phyloP scores from a whole-genome alignment of 179 eudicot species.

The Sideroxylon spinosum region DNA sequence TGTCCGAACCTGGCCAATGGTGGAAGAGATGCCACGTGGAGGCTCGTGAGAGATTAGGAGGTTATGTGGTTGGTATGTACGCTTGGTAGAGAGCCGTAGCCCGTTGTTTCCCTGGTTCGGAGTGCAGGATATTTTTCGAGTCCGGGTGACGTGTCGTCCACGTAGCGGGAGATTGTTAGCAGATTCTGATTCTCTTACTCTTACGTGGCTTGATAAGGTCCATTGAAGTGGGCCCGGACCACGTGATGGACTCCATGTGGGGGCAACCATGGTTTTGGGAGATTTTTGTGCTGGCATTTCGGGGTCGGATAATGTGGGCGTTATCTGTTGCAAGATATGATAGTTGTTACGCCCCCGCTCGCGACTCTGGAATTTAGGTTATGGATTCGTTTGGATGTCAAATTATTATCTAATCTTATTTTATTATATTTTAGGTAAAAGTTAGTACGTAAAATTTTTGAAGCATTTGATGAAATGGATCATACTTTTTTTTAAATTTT shows the following conservation, averaged over 20 bases:
- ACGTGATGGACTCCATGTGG: conserved; percentile 3
- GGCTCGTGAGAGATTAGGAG: not conserved
- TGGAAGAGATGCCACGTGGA: conserved; percentile 22
- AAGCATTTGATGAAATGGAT: too few species aligned
- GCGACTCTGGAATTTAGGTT: too few species aligned
- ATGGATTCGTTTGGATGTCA: too few species aligned
- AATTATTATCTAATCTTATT: too few species aligned
- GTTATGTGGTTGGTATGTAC: conserved; percentile 10
- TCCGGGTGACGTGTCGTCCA: conserved; percentile 2
- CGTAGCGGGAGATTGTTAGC: conserved; percentile 2
- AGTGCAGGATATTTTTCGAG: conserved; percentile 13
- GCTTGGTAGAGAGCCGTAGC: not conserved
- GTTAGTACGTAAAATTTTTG: too few species aligned
- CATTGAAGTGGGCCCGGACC: not conserved
- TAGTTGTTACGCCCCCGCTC: too few species aligned
- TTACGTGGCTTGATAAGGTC: conserved; percentile 13
- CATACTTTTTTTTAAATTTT: too few species aligned
- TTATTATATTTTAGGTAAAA: too few species aligned
- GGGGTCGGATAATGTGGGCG: not conserved
- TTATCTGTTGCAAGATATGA: not conserved
- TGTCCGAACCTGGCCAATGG: conserved; percentile 14
- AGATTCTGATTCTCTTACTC: conserved; percentile 18
- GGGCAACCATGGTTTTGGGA: not conserved
- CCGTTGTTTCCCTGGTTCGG: conserved; percentile 4
- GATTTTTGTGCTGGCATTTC: not conserved